phyloP scores from a whole-genome alignment of 2,329 filamentous ascomycete species.

The Ophiostoma perfectum region DNA sequence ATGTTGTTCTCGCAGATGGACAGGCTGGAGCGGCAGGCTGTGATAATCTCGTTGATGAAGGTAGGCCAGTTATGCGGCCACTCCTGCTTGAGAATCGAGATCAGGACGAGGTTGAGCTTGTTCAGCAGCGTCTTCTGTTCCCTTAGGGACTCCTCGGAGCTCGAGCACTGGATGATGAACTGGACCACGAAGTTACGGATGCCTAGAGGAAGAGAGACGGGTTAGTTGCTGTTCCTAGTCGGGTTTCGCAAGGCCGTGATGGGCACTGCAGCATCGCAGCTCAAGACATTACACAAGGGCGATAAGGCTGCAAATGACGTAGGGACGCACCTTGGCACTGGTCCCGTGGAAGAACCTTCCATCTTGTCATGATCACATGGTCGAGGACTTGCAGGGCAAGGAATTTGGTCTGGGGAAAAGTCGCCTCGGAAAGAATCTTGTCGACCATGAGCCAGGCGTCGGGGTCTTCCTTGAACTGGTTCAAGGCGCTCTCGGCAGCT shows the following conservation, averaged over 20 bases:
- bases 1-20: conserved; percentile 99
- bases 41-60: conserved; percentile 99
- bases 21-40: conserved; percentile 88
- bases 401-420: conserved; percentile 95
- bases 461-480: conserved; percentile 99
- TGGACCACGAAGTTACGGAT: conserved; percentile 99
- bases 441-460: conserved; percentile 97
- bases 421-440: conserved; percentile 88
- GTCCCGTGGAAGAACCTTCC: conserved; percentile 94
- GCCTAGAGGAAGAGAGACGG: conserved; percentile 46
- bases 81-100: conserved; percentile 97
- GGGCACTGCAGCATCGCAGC: no score
- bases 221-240: background rate
- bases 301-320: background rate
- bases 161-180: conserved; percentile 93
- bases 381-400: conserved; percentile 94
- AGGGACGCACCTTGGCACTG: conserved; percentile 74
- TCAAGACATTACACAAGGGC: no score
- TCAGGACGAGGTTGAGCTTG: conserved; percentile 95
- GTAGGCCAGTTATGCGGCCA: conserved; percentile 99
- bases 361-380: conserved; percentile 97
- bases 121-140: conserved; percentile 85
- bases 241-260: no score
- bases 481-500: conserved; percentile 84
- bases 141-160: conserved; percentile 80